These are phyloP conservation scores for Gracilaria domingensis DNA, from an alignment of 23 red algal genomes.

Conservation along the genomic window DNA sequence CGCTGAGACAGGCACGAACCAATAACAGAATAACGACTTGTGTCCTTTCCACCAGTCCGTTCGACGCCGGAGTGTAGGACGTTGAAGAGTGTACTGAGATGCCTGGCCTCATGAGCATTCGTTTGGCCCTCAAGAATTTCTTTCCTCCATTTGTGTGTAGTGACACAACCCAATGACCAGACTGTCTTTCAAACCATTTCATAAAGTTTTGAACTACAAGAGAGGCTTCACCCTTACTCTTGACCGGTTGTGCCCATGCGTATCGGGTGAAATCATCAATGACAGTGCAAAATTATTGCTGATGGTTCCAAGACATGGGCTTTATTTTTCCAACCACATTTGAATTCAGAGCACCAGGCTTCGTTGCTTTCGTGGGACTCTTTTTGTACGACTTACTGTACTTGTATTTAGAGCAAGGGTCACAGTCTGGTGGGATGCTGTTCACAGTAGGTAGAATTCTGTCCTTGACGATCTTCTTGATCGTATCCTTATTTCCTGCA, in stretches of 20 bases:
- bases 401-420: constrained; percentile 25
- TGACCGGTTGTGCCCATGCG: neutral
- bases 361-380: neutral
- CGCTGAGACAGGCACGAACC: neutral
- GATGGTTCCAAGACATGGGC: neutral
- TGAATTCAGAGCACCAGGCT: constrained; percentile 24
- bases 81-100: neutral
- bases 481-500: neutral
- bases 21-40: constrained; percentile 7
- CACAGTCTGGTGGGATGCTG: constrained; percentile 5
- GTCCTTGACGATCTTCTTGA: constrained; percentile 12
- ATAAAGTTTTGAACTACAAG: neutral
- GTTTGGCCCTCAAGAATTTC: neutral
- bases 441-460: neutral
- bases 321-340: constrained; percentile 40
- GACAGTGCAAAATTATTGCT: constrained; percentile 3
- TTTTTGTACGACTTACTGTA: neutral
- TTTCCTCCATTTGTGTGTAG: constrained; percentile 24
- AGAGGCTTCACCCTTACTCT: constrained; percentile 26
- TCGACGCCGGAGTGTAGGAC: constrained; percentile 32
- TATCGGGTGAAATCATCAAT: neutral
- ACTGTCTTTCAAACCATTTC: constrained; percentile 37
- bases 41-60: constrained; percentile 31
- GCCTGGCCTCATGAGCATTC: neutral
- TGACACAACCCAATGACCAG: neutral